Evolutionary conservation across 352 stramenopile species (phyloP).

Genomic region (Lagenidium giganteum): DNA sequence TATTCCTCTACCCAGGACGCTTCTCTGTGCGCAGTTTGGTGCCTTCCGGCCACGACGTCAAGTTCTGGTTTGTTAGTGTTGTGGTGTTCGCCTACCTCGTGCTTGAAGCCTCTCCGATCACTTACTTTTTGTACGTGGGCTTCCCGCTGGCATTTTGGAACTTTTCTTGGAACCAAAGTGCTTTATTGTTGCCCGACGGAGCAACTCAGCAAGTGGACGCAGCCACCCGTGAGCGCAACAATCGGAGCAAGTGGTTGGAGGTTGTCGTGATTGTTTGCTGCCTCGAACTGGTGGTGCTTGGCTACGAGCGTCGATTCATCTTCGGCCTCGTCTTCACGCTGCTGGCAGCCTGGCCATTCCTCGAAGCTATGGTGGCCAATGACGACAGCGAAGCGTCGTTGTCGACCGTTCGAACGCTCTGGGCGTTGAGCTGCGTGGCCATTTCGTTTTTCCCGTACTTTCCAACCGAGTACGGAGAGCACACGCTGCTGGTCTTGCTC

Average conservation of each 20-base stretch:
- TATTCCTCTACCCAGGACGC: slow-evolving; percentile 37
- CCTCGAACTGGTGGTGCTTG: slow-evolving; percentile 65
- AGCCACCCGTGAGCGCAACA: too few species aligned
- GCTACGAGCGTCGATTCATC: slow-evolving; percentile 57
- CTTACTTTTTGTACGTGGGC: slow-evolving; percentile 72
- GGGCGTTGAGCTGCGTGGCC: slow-evolving; percentile 44
- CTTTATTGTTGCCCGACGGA: slow-evolving; percentile 10
- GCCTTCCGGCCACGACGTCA: not conserved
- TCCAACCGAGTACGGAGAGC: slow-evolving; percentile 66
- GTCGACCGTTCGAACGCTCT: slow-evolving; percentile 5
- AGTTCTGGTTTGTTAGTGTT: slow-evolving; percentile 32
- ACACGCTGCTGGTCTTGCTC: slow-evolving; percentile 52
- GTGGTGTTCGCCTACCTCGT: slow-evolving; percentile 28
- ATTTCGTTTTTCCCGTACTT: slow-evolving; percentile 74
- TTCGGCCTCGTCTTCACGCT: slow-evolving; percentile 64
- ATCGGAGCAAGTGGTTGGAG: slow-evolving; percentile 23
- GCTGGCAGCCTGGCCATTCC: slow-evolving; percentile 39
- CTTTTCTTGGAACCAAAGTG: slow-evolving; percentile 46
- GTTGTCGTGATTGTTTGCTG: slow-evolving; percentile 33
- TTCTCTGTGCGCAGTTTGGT: slow-evolving; percentile 26
- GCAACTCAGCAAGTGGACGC: slow-evolving; percentile 11
- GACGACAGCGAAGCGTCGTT: not conserved
- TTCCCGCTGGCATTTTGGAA: slow-evolving; percentile 70
- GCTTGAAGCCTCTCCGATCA: slow-evolving; percentile 59
- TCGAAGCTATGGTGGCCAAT: slow-evolving; percentile 12